phyloP scores from a whole-genome alignment of 176 grass and related monocot species.

The Eragrostis nindensis region DNA sequence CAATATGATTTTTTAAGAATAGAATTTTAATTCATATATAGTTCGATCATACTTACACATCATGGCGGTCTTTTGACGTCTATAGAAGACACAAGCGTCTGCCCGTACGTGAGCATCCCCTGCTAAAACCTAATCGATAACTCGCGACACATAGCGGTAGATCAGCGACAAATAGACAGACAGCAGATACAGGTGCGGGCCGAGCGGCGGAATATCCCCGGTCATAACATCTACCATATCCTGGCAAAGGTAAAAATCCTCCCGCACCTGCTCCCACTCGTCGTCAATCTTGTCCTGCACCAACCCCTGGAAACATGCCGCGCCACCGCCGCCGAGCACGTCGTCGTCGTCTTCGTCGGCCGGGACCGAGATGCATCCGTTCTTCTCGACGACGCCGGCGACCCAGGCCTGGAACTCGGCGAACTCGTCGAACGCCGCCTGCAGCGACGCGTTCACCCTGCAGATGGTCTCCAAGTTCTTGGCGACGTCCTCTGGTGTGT shows the following conservation, averaged over 20 bases:
- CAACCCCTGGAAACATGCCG: neutral
- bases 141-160: neutral
- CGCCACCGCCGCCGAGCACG: neutral
- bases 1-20: too few relatives aligned
- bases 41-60: too few relatives aligned
- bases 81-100: too few relatives aligned
- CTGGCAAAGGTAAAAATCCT: neutral
- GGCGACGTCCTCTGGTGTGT: neutral
- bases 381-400: neutral
- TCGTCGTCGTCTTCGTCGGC: too few relatives aligned
- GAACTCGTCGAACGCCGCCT: constrained; percentile 1
- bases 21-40: too few relatives aligned
- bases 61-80: too few relatives aligned
- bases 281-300: neutral
- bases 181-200: neutral
- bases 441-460: neutral
- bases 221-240: too few relatives aligned
- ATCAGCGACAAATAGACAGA: neutral
- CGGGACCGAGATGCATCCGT: neutral
- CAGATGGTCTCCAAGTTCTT: neutral
- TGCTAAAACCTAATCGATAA: too few relatives aligned
- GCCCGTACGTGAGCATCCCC: too few relatives aligned
- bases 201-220: neutral
- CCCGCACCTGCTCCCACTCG: neutral
- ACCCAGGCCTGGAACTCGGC: neutral